Percentiles rank a stretch among this genome's conserved stretches.
Conservation (phyloP, 345 rosid species). For the Populus nigra region DNA sequence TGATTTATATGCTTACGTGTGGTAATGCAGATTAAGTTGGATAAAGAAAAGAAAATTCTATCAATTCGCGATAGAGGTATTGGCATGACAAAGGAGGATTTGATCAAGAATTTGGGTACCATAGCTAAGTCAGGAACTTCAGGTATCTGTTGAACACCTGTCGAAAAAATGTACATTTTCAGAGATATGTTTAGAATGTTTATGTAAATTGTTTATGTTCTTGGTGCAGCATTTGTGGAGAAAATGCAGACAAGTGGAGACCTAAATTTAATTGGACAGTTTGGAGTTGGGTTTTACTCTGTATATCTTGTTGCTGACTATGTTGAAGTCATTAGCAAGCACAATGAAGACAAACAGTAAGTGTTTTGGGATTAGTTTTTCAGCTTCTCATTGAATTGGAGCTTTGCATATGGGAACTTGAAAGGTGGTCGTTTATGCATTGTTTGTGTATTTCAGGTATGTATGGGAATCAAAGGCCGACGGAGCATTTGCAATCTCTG, state of each 20-base stretch:
- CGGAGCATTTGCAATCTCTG: conserved; percentile 95
- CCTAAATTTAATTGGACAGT: conserved; percentile 94
- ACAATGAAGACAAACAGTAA: conserved; percentile 92
- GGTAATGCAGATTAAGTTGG: conserved; percentile 75
- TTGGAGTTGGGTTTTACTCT: conserved; percentile 99
- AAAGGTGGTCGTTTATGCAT: background rate
- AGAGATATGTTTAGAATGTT: background rate
- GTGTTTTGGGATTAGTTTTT: conserved; percentile 7
- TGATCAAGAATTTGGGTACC: conserved; percentile 95
- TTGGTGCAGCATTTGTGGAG: conserved; percentile 82
- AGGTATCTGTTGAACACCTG: conserved; percentile 37
- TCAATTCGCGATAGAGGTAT: conserved; percentile 93
- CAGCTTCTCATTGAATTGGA: background rate
- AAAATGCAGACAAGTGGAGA: conserved; percentile 96
- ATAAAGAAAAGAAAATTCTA: conserved; percentile 78
- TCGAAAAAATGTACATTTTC: background rate
- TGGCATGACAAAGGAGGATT: conserved; percentile 98
- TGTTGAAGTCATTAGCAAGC: conserved; percentile 94
- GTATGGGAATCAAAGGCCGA: conserved; percentile 99
- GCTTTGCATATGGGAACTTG: background rate
- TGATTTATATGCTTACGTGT: background rate
- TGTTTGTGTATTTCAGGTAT: conserved; percentile 43
- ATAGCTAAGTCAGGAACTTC: conserved; percentile 99
- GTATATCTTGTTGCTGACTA: conserved; percentile 96
- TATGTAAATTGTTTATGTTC: background rate